Evolutionary conservation across 2,329 filamentous ascomycete genomes (phyloP).

Genomic region (Myotisia sp.): DNA sequence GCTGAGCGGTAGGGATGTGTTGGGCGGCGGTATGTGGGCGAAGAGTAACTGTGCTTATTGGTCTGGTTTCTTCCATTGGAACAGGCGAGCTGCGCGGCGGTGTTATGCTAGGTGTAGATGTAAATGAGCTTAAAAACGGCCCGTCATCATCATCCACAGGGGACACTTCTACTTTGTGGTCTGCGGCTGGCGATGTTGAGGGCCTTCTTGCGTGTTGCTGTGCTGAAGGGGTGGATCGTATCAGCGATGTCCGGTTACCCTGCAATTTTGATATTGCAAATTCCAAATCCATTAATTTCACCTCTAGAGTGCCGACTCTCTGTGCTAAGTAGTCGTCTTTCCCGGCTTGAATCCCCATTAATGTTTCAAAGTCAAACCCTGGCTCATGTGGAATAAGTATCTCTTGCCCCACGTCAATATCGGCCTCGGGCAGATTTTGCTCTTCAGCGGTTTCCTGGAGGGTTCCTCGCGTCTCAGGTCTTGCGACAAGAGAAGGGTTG

Average conservation of each 20-base stretch:
- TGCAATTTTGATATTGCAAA: slow-evolving; percentile 37
- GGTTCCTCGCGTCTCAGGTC: slow-evolving; percentile 1
- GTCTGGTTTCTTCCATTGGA: slow-evolving; percentile 22
- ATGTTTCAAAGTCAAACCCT: slow-evolving; percentile 24
- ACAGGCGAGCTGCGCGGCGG: slow-evolving; percentile 11
- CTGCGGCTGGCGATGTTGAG: neutral
- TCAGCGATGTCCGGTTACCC: slow-evolving; percentile 12
- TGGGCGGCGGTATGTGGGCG: slow-evolving; percentile 16
- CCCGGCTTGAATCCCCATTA: slow-evolving; percentile 29
- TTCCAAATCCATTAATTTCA: slow-evolving; percentile 38
- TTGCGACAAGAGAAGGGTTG: slow-evolving; percentile 4
- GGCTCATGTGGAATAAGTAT: neutral
- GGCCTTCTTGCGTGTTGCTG: neutral
- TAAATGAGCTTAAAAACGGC: slow-evolving; percentile 8
- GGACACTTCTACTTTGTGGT: slow-evolving; percentile 1
- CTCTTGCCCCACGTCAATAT: slow-evolving; percentile 1
- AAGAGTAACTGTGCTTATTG: slow-evolving; percentile 18
- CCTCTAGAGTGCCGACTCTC: slow-evolving; percentile 35
- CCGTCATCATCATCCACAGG: slow-evolving; percentile 2
- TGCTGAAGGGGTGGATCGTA: slow-evolving; percentile 2
- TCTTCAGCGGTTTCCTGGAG: neutral
- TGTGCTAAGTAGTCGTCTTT: slow-evolving; percentile 31
- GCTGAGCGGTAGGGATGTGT: slow-evolving; percentile 16
- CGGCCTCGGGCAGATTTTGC: neutral
- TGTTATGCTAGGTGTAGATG: slow-evolving; percentile 7